Conservation (phyloP, 2,329 filamentous ascomycete genomes). For the Paracamarosporium sp. region DNA sequence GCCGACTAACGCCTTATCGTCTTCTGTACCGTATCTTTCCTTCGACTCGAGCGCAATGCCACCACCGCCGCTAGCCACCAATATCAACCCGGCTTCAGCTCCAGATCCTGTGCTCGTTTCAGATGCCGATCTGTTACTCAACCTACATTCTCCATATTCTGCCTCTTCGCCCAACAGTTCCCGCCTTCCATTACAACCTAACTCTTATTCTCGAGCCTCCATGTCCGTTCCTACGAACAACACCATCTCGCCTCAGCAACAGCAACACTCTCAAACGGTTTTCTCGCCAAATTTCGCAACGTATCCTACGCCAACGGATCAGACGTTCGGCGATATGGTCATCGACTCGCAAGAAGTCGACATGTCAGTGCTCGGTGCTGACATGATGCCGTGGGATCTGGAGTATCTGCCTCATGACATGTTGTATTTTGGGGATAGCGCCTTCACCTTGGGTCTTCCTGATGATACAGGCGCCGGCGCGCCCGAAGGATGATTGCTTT, state of each 20-base stretch:
- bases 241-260: slow-evolving; percentile 7
- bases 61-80: slow-evolving; percentile 34
- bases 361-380: slow-evolving; percentile 71
- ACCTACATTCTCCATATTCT: slow-evolving; percentile 56
- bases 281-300: slow-evolving; percentile 34
- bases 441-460: slow-evolving; percentile 10
- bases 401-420: slow-evolving; percentile 75
- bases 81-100: slow-evolving; percentile 28
- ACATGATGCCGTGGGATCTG: slow-evolving; percentile 74
- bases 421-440: slow-evolving; percentile 49
- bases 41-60: slow-evolving; percentile 40
- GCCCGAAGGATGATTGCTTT: neutral
- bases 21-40: slow-evolving; percentile 28
- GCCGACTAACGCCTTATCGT: slow-evolving; percentile 23
- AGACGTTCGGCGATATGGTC: slow-evolving; percentile 62
- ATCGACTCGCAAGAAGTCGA: slow-evolving; percentile 81
- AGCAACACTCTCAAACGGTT: slow-evolving; percentile 17
- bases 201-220: slow-evolving; percentile 27
- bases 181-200: slow-evolving; percentile 22
- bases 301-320: slow-evolving; percentile 34
- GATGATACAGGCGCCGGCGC: slow-evolving; percentile 8
- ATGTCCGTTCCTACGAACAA: slow-evolving; percentile 25
- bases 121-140: slow-evolving; percentile 57
- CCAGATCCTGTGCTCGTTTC: slow-evolving; percentile 48
- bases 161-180: slow-evolving; percentile 27